Evolutionary conservation across 2,329 filamentous ascomycete genomes (phyloP).

Genomic region (Tolypocladium tropicale): DNA sequence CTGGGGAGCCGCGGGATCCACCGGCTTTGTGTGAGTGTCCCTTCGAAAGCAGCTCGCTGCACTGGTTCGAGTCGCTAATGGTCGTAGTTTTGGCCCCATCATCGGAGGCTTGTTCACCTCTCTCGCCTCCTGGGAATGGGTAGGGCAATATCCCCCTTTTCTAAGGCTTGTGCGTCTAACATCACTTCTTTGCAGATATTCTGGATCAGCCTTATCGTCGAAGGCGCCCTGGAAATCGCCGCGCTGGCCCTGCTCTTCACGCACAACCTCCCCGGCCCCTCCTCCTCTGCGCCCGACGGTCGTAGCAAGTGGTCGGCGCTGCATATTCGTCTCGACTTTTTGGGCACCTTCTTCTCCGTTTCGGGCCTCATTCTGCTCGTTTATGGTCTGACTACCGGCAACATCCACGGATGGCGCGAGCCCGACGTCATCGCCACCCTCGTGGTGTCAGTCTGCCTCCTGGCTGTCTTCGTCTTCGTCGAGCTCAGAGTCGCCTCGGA

Average conservation of each 20-base stretch:
- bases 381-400: conserved; percentile 4
- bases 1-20: conserved; percentile 6
- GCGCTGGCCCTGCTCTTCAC: conserved; percentile 3
- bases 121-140: conserved; percentile 5
- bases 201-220: conserved; percentile 4
- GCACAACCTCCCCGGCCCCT: conserved; percentile 2
- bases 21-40: conserved; percentile 4
- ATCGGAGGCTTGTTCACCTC: conserved; percentile 6
- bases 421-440: conserved; percentile 3
- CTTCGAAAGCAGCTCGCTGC: neutral
- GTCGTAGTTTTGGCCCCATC: conserved; percentile 4
- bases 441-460: conserved; percentile 1
- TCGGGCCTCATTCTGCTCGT: conserved; percentile 3
- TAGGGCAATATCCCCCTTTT: neutral
- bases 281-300: neutral
- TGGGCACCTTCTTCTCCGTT: conserved; percentile 3
- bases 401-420: conserved; percentile 3
- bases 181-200: conserved; percentile 1
- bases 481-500: conserved; percentile 1
- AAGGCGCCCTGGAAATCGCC: conserved; percentile 3
- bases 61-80: neutral
- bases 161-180: neutral
- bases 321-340: neutral
- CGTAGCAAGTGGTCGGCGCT: conserved; percentile 1
- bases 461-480: conserved; percentile 2